These are phyloP conservation scores for Botrytis tulipae DNA, from an alignment of 2,329 filamentous ascomycete genomes.

Conservation along the genomic window DNA sequence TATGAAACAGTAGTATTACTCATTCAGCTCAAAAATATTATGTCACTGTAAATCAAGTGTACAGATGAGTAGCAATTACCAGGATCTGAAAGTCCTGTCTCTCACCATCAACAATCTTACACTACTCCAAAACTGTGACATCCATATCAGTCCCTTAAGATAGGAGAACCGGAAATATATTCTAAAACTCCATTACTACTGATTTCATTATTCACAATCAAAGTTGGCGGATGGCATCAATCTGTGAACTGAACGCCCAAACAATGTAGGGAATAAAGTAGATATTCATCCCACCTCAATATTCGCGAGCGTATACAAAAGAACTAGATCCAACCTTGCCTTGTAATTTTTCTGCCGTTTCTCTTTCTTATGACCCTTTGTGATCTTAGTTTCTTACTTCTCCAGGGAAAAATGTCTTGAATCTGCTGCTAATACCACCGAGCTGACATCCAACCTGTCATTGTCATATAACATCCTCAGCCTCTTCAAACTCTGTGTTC, in stretches of 20 bases:
- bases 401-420: too few species aligned
- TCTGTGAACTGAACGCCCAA: not conserved
- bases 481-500: fast-evolving
- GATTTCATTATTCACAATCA: not conserved
- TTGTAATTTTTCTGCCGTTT: too few species aligned
- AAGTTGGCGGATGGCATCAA: not conserved
- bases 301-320: too few species aligned
- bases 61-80: not conserved
- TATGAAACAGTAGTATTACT: not conserved
- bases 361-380: not conserved
- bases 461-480: not conserved
- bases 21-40: not conserved
- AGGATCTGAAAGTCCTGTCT: not conserved
- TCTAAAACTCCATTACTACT: not conserved
- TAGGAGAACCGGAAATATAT: not conserved
- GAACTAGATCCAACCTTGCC: not conserved
- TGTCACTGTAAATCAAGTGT: not conserved
- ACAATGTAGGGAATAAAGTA: too few species aligned
- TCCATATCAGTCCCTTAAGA: not conserved
- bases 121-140: not conserved
- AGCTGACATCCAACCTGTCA: too few species aligned
- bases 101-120: not conserved
- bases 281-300: too few species aligned
- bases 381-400: not conserved
- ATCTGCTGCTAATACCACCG: too few species aligned